Evolutionary conservation across 495 filamentous ascomycete species (phyloP), one percentile per base, ranked within the genome.

Genomic region (Podospora pseudoanserina): DNA sequence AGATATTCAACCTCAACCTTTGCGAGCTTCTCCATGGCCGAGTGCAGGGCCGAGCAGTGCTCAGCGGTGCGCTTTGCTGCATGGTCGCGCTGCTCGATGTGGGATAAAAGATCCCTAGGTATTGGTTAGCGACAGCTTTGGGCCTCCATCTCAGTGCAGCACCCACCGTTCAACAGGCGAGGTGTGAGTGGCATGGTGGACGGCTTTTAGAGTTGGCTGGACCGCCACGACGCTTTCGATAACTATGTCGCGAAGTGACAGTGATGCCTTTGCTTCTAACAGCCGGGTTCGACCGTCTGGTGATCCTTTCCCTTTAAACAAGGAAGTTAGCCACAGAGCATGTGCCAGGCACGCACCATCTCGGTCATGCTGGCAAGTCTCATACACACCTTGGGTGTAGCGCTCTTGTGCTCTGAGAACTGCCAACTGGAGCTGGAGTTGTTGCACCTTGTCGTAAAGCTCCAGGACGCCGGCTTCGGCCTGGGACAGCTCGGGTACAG

Each of bases 171-270:
- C 91, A 68, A 87, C 79, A 58, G 84, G 84, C 3, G 86, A 87
- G n/a, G 86, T 82, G 59, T 86, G 84, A 3, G 84, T 87, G 60
- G 88, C 90, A 61, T 87, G 79, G 74, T 94, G 91, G 63, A 93
- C 85, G 1, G 92, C 89, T 73, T 91, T 92, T 63, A 96, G 78
- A 60, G 88, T 88, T 11, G 92, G 91, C 72, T 91, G 89, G 26
- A 87, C 86, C 70, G 86, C 85, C 67, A 94, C 77, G 28, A 91
- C 86, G 63, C 81, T 88, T 61, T 87, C 85, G 15, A 90, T 78
- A n/a, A 91, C 85, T 69, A 85, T 86, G 71, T 87, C 87, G 65
- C 86, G 86, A 65, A 93, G 80, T 39, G 84, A 81, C 73, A 92
- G 90, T 58, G 82, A 80, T 60, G 90, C 87, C 74, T 88, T 86